These are phyloP conservation scores for Neotropicomus parvogracilis DNA, from an alignment of 1,284 basidiomycete genomes.

Conservation along the genomic window DNA sequence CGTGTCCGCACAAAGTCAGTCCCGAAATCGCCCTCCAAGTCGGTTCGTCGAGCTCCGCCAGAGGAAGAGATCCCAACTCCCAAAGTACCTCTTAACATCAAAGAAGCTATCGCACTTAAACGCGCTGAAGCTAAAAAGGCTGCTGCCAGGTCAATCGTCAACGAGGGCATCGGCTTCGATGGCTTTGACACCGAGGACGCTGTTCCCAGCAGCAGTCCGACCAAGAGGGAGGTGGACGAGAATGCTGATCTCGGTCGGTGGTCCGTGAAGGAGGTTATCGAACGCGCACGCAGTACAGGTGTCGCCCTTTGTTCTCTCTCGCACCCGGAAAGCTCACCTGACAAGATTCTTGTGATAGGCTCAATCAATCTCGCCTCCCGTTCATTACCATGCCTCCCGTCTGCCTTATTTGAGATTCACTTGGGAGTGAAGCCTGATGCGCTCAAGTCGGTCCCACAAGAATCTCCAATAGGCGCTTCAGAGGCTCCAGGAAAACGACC, in stretches of 20 bases:
- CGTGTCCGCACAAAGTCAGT: conserved; percentile 36
- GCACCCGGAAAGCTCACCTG: conserved; percentile 43
- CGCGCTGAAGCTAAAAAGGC: conserved; percentile 71
- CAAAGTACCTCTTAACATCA: conserved; percentile 50
- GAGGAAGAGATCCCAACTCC: conserved; percentile 30
- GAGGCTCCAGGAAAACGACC: conserved; percentile 34
- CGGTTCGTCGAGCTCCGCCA: conserved; percentile 28
- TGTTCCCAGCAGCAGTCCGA: conserved; percentile 34
- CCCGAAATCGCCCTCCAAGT: conserved; percentile 37
- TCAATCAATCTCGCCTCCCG: conserved; percentile 70
- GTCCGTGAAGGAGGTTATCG: conserved; percentile 70
- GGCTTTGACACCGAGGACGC: conserved; percentile 42
- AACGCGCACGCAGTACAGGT: conserved; percentile 74
- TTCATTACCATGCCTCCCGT: conserved; percentile 64
- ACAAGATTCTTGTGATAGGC: conserved; percentile 48
- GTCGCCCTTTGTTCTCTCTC: conserved; percentile 30
- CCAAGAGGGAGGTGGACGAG: conserved; percentile 42
- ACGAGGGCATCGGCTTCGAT: conserved; percentile 20
- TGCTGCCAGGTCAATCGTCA: conserved; percentile 27
- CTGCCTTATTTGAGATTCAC: conserved; percentile 75
- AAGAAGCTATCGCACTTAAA: conserved; percentile 70
- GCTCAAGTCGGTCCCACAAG: conserved; percentile 58
- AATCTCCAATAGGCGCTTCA: conserved; percentile 51
- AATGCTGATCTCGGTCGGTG: conserved; percentile 59
- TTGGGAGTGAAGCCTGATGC: conserved; percentile 65